A percentile compares a stretch with the other conserved stretches of the same genome.
Conservation (phyloP, 768 basidiomycete genomes). For the Lactarius evosmus region DNA sequence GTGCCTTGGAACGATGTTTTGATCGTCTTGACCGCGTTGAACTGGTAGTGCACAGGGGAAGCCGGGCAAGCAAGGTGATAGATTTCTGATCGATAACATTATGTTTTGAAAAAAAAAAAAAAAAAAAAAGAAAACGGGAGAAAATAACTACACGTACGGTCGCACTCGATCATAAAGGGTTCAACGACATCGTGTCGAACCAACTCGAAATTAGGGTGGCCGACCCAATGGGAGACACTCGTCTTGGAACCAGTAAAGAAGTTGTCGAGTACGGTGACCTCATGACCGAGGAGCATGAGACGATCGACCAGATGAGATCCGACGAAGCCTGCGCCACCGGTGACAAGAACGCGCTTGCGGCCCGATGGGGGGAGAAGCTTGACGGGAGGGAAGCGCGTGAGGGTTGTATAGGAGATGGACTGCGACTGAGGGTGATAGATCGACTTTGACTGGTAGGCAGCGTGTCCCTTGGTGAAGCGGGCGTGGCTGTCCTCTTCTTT, state of each 20-base stretch:
- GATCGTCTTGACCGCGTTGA: conserved; percentile 96
- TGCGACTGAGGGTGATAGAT: conserved; percentile 78
- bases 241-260: conserved; percentile 99
- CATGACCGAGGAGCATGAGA: conserved; percentile 96
- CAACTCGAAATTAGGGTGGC: conserved; percentile 98
- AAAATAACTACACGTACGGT: conserved; percentile 57
- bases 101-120: no score
- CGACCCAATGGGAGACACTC: conserved; percentile 94
- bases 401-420: conserved; percentile 88
- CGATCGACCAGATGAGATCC: conserved; percentile 98
- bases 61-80: conserved; percentile 99
- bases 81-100: conserved; percentile 57
- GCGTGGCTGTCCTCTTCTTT: conserved; percentile 48
- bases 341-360: conserved; percentile 90
- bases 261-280: conserved; percentile 96
- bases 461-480: conserved; percentile 47
- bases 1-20: conserved; percentile 99
- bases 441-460: conserved; percentile 74
- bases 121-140: neutral
- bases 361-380: conserved; percentile 71
- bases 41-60: conserved; percentile 96
- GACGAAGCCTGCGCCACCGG: conserved; percentile 98
- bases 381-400: conserved; percentile 91
- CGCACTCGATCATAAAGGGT: conserved; percentile 98
- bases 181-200: conserved; percentile 97